phyloP scores from a whole-genome alignment of 768 basidiomycete species.

The Leccinellum rugosiceps region DNA sequence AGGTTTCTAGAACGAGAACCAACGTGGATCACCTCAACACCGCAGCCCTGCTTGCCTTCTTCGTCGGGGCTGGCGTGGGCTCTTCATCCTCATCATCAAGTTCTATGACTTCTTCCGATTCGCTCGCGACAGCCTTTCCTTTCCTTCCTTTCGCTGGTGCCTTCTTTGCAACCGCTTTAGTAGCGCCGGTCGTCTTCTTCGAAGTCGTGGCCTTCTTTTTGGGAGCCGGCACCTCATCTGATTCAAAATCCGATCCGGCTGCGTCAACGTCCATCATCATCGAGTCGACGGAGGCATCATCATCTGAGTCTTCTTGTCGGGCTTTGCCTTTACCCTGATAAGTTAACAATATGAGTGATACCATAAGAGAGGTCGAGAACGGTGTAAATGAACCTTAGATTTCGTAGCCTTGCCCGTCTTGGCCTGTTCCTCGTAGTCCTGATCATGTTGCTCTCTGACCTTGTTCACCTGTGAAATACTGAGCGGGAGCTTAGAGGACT shows the following conservation, averaged over 20 bases:
- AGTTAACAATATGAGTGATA: background rate
- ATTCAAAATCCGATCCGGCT: conserved; percentile 48
- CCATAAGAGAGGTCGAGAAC: background rate
- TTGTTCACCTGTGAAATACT: conserved; percentile 49
- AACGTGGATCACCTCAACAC: conserved; percentile 52
- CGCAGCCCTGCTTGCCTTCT: conserved; percentile 62
- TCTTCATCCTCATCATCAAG: conserved; percentile 54
- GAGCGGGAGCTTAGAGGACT: background rate
- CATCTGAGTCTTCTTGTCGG: conserved; percentile 51
- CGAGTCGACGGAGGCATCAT: conserved; percentile 52
- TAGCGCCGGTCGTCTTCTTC: conserved; percentile 17
- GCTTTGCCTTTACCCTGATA: conserved; percentile 52
- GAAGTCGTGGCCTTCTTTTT: conserved; percentile 43
- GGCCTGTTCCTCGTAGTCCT: conserved; percentile 51
- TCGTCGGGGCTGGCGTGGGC: conserved; percentile 41
- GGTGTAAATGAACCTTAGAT: conserved; percentile 38
- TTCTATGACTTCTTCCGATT: conserved; percentile 52
- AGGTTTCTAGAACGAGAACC: conserved; percentile 28
- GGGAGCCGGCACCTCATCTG: conserved; percentile 43
- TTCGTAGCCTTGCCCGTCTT: conserved; percentile 38
- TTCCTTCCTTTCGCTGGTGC: conserved; percentile 47
- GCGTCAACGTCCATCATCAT: conserved; percentile 76
- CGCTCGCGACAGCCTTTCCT: conserved; percentile 51
- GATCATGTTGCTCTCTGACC: conserved; percentile 69
- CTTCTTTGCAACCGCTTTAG: conserved; percentile 42